Percentiles rank a stretch among this genome's conserved stretches.
Evolutionary conservation across 2,329 filamentous ascomycete genomes (phyloP).

Genomic region (Rhynchosporium graminicola): DNA sequence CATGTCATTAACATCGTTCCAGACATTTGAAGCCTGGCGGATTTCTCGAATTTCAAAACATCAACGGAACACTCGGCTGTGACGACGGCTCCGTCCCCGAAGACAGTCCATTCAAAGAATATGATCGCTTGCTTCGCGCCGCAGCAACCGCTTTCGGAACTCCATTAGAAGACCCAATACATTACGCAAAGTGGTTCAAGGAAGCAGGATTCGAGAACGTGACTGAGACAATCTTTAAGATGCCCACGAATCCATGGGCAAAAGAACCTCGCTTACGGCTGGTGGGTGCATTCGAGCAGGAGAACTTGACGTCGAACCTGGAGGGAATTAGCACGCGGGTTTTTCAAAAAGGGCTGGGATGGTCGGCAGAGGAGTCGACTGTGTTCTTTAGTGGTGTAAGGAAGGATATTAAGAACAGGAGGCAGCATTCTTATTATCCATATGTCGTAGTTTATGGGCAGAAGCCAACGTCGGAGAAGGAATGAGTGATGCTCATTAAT

Average conservation of each 20-base stretch:
- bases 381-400: conserved; percentile 12
- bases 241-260: conserved; percentile 8
- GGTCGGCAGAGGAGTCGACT: conserved; percentile 7
- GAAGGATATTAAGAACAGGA: conserved; percentile 12
- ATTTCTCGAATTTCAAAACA: conserved; percentile 13
- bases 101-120: conserved; percentile 11
- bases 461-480: not conserved
- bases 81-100: conserved; percentile 10
- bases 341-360: conserved; percentile 5
- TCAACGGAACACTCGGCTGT: conserved; percentile 5
- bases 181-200: conserved; percentile 12
- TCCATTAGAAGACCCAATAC: conserved; percentile 4
- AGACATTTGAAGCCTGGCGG: conserved; percentile 10
- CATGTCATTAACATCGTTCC: not conserved
- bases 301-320: conserved; percentile 7
- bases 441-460: conserved; percentile 8
- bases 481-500: not conserved
- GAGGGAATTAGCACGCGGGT: conserved; percentile 12
- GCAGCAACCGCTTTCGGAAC: conserved; percentile 10
- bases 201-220: conserved; percentile 9
- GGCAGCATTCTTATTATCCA: conserved; percentile 11
- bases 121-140: conserved; percentile 5
- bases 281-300: conserved; percentile 13
- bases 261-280: conserved; percentile 10
- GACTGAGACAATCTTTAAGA: conserved; percentile 13